Base-by-base conservation (phyloP, 177 flowering plant species). In the Vitis hybrid region DNA sequence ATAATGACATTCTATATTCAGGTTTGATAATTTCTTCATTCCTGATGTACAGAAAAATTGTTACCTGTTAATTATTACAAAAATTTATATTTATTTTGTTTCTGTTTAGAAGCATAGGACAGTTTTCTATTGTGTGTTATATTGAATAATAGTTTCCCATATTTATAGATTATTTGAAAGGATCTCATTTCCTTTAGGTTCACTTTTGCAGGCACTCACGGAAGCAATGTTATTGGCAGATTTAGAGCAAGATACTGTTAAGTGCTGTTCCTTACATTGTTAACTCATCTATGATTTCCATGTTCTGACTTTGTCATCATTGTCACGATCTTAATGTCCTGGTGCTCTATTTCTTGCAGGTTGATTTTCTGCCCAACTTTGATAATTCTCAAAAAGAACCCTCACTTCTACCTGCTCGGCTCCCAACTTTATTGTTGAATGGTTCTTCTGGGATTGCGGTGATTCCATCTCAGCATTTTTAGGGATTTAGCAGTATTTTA, bases 381-480 rank as follows among this genome's bases (percentile, higher is more conserved):
- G 99, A 95, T 75, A 88, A 81, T 72, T 93, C 98, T 65, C 97
- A 93, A 81, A 89, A 87, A 69, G 99, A 95, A 72, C 99, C 99
- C 49, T 85, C 94, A 62, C 81, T 95, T 70, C 79, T 95, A 68
- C 99, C 99, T 72, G 90, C 98, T 75, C 90, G 98, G 54, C 78
- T 95, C 61, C 99, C 99, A 32, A 82, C 78, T 68, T 76, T 95
- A 52, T 69, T 95, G 80, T 78, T 95, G 82, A 95, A 95, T 88
- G 99, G 99, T 74, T 83, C 99, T 75, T 88, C 97, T 75, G 98
- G 99, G 72, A 95, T 95, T 78, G 99, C 99, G 82, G 99, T 91
- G 75, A 78, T 70, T 58, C 26, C 48, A 32, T 75, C 51, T 73
- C 3, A 30, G 2, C 17, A 12, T 58, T 45, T 34, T 59, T 26